phyloP scores from a whole-genome alignment of 2,329 filamentous ascomycete genomes.

The Aspergillus sp. region DNA sequence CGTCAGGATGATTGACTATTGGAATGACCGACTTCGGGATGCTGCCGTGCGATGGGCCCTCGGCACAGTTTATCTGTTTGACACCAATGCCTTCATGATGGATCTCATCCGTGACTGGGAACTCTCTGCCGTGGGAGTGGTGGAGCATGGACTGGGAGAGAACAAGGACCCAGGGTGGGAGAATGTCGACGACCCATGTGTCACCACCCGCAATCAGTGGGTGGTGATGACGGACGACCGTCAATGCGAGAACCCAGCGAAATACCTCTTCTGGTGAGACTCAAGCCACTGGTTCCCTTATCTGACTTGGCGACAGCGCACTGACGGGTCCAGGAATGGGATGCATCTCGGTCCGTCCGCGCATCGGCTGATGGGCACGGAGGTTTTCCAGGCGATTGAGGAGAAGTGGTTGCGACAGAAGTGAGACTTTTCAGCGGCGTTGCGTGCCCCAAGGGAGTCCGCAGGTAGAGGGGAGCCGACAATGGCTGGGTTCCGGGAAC shows the following conservation, averaged over 20 bases:
- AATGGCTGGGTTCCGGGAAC: not conserved
- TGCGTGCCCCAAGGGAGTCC: conserved; percentile 1
- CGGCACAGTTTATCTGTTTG: conserved; percentile 29
- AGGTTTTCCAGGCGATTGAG: conserved; percentile 29
- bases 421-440: conserved; percentile 2
- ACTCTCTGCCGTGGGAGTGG: conserved; percentile 25
- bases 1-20: conserved; percentile 23
- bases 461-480: conserved; percentile 2
- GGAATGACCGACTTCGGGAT: conserved; percentile 24
- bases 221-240: conserved; percentile 23
- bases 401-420: conserved; percentile 20
- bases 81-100: conserved; percentile 30
- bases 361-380: conserved; percentile 29
- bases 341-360: conserved; percentile 32
- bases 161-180: conserved; percentile 26
- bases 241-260: conserved; percentile 27
- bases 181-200: conserved; percentile 28
- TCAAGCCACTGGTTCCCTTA: conserved; percentile 3
- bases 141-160: conserved; percentile 26
- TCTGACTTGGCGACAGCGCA: conserved; percentile 4
- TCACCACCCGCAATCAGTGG: conserved; percentile 17
- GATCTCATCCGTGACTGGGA: conserved; percentile 33
- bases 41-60: conserved; percentile 23
- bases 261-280: conserved; percentile 34
- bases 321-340: conserved; percentile 25